phyloP scores from a whole-genome alignment of 352 stramenopile genomes.

The Pilasporangium apinafurcum region DNA sequence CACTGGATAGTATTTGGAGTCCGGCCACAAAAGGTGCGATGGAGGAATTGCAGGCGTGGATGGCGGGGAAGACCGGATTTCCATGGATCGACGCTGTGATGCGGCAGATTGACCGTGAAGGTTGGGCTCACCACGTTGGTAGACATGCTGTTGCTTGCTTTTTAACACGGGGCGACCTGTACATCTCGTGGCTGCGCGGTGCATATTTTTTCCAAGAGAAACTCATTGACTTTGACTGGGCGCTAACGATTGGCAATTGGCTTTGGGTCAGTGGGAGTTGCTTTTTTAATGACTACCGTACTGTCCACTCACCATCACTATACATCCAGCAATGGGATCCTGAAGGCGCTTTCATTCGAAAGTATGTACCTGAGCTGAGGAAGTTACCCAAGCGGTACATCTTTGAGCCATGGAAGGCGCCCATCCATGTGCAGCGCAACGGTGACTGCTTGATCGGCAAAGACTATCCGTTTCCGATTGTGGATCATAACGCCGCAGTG shows the following conservation, averaged over 20 bases:
- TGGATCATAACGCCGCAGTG: constrained; percentile 86
- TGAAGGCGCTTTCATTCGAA: constrained; percentile 85
- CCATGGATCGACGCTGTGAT: constrained; percentile 97
- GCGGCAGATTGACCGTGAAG: constrained; percentile 85
- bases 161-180: constrained; percentile 93
- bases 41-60: constrained; percentile 81
- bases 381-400: constrained; percentile 94
- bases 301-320: constrained; percentile 88
- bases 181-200: constrained; percentile 90
- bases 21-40: constrained; percentile 41
- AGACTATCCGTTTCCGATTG: constrained; percentile 94
- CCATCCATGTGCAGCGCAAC: constrained; percentile 77
- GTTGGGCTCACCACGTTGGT: constrained; percentile 80
- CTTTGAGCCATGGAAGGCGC: constrained; percentile 96
- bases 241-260: constrained; percentile 98
- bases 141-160: constrained; percentile 96
- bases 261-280: constrained; percentile 92
- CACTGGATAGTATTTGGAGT: constrained; percentile 7
- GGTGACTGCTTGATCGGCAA: constrained; percentile 87
- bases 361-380: constrained; percentile 87
- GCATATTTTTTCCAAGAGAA: constrained; percentile 88
- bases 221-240: constrained; percentile 94
- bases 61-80: constrained; percentile 92
- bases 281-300: constrained; percentile 96
- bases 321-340: constrained; percentile 94